These are phyloP conservation scores for Penstemon barbatus DNA, from an alignment of 257 asterid genomes.

Conservation along the genomic window DNA sequence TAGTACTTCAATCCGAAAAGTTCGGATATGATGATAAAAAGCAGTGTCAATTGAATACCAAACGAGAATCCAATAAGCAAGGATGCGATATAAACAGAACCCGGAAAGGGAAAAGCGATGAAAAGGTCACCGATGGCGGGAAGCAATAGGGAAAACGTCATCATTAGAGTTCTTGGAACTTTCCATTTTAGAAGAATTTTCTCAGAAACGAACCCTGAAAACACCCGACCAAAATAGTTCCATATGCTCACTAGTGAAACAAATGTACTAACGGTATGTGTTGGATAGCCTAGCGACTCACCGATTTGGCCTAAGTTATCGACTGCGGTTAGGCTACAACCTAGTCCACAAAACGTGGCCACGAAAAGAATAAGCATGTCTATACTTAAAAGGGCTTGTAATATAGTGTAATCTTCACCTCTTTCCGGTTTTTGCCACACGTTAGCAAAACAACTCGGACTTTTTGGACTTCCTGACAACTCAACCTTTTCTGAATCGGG, in stretches of 20 bases:
- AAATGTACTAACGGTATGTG: constrained; percentile 34
- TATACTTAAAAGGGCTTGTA: constrained; percentile 37
- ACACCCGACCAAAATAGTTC: constrained; percentile 41
- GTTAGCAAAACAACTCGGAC: constrained; percentile 14
- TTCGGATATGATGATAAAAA: constrained; percentile 39
- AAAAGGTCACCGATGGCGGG: constrained; percentile 30
- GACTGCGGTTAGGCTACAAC: constrained; percentile 40
- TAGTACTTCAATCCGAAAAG: constrained; percentile 41
- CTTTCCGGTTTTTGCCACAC: constrained; percentile 36
- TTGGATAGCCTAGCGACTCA: constrained; percentile 35
- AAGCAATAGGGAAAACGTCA: constrained; percentile 36
- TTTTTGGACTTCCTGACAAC: neutral
- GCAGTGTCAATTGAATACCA: constrained; percentile 34
- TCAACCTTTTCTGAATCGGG: neutral
- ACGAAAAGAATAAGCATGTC: constrained; percentile 39
- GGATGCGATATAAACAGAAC: constrained; percentile 36
- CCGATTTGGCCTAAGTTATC: constrained; percentile 44
- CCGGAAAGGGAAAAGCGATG: constrained; percentile 32
- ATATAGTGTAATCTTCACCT: constrained; percentile 39
- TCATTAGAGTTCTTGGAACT: constrained; percentile 37
- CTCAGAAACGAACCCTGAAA: constrained; percentile 39
- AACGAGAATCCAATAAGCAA: constrained; percentile 37
- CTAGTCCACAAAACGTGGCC: constrained; percentile 39
- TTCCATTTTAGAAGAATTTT: constrained; percentile 27
- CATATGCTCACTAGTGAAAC: constrained; percentile 45